Conservation (phyloP, 257 asterid species). For the Lycium ferocissimum region DNA sequence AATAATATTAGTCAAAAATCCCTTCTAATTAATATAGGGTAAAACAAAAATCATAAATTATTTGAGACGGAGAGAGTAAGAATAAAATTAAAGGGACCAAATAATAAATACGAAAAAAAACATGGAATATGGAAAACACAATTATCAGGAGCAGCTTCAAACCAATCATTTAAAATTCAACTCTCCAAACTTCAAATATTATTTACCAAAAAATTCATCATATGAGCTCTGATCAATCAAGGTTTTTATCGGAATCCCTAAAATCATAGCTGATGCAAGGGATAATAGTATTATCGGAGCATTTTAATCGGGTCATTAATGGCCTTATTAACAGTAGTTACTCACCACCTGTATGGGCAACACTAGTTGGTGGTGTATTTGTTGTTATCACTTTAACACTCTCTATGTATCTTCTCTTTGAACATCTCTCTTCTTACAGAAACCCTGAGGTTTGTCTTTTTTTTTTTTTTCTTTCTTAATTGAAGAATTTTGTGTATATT, state of each 20-base stretch:
- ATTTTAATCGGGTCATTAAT: constrained; percentile 24
- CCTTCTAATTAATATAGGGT: no score
- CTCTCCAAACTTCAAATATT: background rate
- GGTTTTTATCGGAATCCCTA: background rate
- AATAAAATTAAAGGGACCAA: no score
- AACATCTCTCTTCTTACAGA: constrained; percentile 90
- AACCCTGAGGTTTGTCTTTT: constrained; percentile 75
- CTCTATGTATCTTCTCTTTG: constrained; percentile 82
- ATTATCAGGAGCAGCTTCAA: no score
- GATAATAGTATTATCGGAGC: constrained; percentile 5
- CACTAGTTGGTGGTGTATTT: constrained; percentile 73
- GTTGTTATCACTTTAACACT: constrained; percentile 69
- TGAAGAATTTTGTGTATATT: background rate
- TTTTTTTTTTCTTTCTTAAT: background rate
- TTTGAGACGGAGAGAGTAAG: no score
- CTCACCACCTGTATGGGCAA: constrained; percentile 90
- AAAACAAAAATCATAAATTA: no score
- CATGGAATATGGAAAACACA: no score
- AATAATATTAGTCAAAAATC: no score
- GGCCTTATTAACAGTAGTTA: constrained; percentile 38
- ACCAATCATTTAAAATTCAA: background rate
- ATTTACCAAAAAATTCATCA: background rate
- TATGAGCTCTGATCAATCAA: constrained; percentile 26
- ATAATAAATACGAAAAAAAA: no score
- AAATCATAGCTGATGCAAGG: constrained; percentile 32